Evolutionary conservation across 768 basidiomycete species (phyloP), one percentile per base, ranked within the genome.

Genomic region (Mrakia frigida): DNA sequence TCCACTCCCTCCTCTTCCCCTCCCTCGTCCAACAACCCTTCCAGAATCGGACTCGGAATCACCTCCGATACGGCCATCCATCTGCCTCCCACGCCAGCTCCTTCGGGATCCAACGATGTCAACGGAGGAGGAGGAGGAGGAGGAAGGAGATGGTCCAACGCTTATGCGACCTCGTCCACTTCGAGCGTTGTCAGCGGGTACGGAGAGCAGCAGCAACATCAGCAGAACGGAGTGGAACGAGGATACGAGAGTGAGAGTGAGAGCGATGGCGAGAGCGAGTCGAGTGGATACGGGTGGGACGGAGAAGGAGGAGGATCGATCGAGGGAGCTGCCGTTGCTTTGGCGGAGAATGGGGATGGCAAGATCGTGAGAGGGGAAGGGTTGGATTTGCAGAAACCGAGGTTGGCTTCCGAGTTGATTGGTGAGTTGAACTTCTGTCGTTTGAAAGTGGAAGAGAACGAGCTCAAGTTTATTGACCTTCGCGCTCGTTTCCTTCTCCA

Each of bases 401-500:
- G 52, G 6, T 31, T 74, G 18, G 73, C 73, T 21, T 68, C 41
- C 6, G 73, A 74, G 41, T 43, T 74, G 18, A 52, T 74, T 11
- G 73, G 73, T 74, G 31, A 74, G 73, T 59, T n/a, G n/a, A n/a
- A n/a, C n/a, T 37, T 41, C 39, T 43, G 9, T 28, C 9, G 14
- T 60, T 31, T 14, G 13, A 74, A 31, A 4, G 14, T 16, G 6
- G 63, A 6, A 18, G 33, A 28, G 50, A 25, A 3, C 13, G 33
- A 39, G 52, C 46, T 6, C 43, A 11, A 9, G 41, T 23, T 43
- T 33, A 35, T n/a, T 50, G 7, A n/a, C 25, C 31, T 50, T 31
- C 37, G 28, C 71, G 39, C 68, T 74, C 76, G 21, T 50, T 53
- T 31, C 41, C 28, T 18, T 37, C 70, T 37, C 65, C 81, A 98